phyloP scores from a whole-genome alignment of 495 filamentous ascomycete genomes.

The Penicillium argentinense region DNA sequence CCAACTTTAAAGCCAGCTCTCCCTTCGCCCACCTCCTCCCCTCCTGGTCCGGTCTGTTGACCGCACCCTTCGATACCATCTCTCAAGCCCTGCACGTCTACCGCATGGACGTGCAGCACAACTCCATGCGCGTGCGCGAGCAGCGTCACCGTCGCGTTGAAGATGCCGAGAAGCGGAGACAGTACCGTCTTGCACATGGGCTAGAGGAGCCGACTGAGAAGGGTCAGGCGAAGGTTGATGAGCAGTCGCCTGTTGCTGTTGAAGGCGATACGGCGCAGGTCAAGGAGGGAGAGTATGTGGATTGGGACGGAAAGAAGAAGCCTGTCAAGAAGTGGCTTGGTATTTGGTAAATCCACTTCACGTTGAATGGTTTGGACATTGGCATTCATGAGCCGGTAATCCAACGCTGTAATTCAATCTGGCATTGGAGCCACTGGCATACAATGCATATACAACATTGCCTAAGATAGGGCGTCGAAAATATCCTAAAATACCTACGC shows the following conservation, averaged over 20 bases:
- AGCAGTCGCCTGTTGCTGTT: constrained; percentile 18
- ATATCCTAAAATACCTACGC: too few relatives aligned
- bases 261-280: constrained; percentile 28
- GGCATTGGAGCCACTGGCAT: too few relatives aligned
- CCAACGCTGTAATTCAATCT: background rate
- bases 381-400: too few relatives aligned
- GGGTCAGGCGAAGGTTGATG: constrained; percentile 11
- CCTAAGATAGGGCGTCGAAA: too few relatives aligned
- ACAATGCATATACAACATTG: too few relatives aligned
- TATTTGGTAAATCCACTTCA: constrained; percentile 50
- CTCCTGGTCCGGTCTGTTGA: constrained; percentile 53
- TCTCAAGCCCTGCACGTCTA: constrained; percentile 62
- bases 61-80: constrained; percentile 62
- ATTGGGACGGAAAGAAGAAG: constrained; percentile 48
- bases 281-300: constrained; percentile 29
- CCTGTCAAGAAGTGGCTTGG: constrained; percentile 63
- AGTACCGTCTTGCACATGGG: constrained; percentile 82
- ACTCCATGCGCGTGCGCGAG: constrained; percentile 60
- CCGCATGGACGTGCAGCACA: constrained; percentile 66
- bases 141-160: constrained; percentile 65
- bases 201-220: constrained; percentile 51
- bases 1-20: constrained; percentile 68
- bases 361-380: background rate
- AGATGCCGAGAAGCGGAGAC: constrained; percentile 74
- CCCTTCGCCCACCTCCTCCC: constrained; percentile 74